Evolutionary conservation across 106 monocot species (phyloP).

Genomic region (Phalaenopsis aphrodite): DNA sequence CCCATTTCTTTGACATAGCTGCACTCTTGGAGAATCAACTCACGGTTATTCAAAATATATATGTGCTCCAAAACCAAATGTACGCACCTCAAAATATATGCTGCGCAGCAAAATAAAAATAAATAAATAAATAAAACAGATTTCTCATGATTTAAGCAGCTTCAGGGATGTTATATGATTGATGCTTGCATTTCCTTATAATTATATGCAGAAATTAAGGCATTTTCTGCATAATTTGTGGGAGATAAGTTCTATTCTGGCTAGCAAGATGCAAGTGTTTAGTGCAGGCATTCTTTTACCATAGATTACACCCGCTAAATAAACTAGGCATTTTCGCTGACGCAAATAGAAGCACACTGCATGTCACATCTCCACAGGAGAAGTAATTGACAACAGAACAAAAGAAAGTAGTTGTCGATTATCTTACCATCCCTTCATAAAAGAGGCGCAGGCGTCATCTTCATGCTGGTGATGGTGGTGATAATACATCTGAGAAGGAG

Average conservation of each 20-base stretch:
- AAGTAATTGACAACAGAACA: not conserved
- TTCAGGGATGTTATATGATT: not conserved
- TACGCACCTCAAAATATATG: not conserved
- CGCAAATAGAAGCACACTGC: not conserved
- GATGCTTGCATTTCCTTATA: not conserved
- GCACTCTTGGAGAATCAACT: not conserved
- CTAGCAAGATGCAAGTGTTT: not conserved
- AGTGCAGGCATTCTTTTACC: not conserved
- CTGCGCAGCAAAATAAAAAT: not conserved
- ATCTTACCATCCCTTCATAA: slow-evolving; percentile 10
- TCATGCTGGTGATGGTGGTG: slow-evolving; percentile 11
- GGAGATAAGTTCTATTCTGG: not conserved
- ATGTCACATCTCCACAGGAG: not conserved
- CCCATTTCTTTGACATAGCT: not conserved
- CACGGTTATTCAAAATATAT: not conserved
- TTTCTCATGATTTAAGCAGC: not conserved
- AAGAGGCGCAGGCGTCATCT: slow-evolving; percentile 1
- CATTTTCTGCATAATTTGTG: not conserved
- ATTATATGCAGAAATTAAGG: not conserved
- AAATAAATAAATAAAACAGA: not conserved
- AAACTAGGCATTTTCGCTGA: not conserved
- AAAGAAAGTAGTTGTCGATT: not conserved
- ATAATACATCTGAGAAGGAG: slow-evolving; percentile 7
- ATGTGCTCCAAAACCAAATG: not conserved
- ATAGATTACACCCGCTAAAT: not conserved